A percentile compares a stretch with the other conserved stretches of the same genome.
phyloP scores from a whole-genome alignment of 179 eudicot genomes.

The Monotropa hypopitys region DNA sequence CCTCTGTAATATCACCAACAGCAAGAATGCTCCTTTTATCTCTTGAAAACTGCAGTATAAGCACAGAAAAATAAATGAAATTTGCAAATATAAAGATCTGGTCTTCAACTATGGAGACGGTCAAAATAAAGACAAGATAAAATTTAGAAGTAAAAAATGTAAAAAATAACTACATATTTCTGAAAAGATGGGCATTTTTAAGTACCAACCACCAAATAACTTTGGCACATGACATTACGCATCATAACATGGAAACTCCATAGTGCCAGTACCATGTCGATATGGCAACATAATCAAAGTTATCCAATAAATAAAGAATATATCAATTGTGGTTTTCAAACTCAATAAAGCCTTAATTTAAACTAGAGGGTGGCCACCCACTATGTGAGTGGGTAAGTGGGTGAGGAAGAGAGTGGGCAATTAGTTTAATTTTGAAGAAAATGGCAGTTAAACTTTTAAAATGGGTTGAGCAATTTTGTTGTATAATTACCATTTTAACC shows the following conservation, averaged over 20 bases:
- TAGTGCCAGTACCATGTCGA: neutral
- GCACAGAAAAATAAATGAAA: neutral
- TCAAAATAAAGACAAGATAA: neutral
- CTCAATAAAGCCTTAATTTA: no score
- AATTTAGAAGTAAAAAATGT: neutral
- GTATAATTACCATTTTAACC: no score
- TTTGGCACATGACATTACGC: neutral
- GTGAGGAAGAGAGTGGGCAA: no score
- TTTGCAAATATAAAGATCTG: neutral
- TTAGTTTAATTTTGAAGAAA: no score
- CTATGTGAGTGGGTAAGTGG: no score
- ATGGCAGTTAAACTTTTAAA: no score
- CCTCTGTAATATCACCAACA: constrained; percentile 76
- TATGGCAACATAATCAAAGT: neutral
- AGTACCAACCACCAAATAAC: neutral
- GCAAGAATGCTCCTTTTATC: constrained; percentile 87
- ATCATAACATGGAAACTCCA: neutral
- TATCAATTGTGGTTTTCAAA: neutral
- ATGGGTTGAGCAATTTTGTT: no score
- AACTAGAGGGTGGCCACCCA: no score
- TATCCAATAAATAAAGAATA: neutral
- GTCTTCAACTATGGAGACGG: neutral
- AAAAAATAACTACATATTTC: neutral
- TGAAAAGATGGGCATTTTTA: neutral
- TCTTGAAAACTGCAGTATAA: constrained; percentile 49